Percentiles rank a stretch among this genome's conserved stretches.
phyloP scores from a whole-genome alignment of 371 early-diverging fungal species.

The Mortierella sp. region DNA sequence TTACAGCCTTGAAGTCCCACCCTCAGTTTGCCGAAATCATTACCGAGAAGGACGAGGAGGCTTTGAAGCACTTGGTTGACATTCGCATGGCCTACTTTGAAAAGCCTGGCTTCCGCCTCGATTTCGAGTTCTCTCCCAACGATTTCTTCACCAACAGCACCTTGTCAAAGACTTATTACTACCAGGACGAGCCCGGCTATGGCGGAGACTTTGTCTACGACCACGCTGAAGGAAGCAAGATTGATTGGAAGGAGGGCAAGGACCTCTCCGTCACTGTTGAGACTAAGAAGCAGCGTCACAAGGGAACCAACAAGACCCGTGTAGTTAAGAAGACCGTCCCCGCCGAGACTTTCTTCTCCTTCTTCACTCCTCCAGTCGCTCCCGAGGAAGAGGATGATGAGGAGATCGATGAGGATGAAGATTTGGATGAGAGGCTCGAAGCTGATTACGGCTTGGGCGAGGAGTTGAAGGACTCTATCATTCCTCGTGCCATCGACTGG shows the following conservation, averaged over 20 bases:
- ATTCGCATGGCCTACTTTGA: conserved; percentile 87
- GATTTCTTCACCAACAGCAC: conserved; percentile 88
- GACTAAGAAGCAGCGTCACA: conserved; percentile 98
- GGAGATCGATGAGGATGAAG: conserved; percentile 81
- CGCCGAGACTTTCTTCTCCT: conserved; percentile 94
- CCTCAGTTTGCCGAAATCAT: conserved; percentile 84
- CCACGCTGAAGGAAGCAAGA: conserved; percentile 88
- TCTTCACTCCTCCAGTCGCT: conserved; percentile 88
- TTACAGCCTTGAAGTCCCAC: conserved; percentile 89
- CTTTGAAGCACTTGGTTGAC: conserved; percentile 86
- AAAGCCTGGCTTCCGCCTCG: conserved; percentile 92
- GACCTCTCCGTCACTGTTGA: conserved; percentile 92
- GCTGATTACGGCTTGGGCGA: conserved; percentile 96
- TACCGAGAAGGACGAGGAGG: conserved; percentile 90
- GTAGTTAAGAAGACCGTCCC: conserved; percentile 96
- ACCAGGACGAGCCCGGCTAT: conserved; percentile 76
- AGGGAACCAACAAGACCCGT: conserved; percentile 97
- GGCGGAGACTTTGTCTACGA: conserved; percentile 90
- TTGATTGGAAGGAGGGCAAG: conserved; percentile 97
- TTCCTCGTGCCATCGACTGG: conserved; percentile 97
- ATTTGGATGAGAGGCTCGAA: conserved; percentile 86
- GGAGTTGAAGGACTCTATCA: conserved; percentile 94
- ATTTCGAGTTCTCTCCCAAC: conserved; percentile 92
- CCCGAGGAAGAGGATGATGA: conserved; percentile 79
- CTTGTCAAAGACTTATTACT: conserved; percentile 93